These are phyloP conservation scores for Picocystis sp. DNA, from an alignment of 163 green algal genomes.

Conservation along the genomic window DNA sequence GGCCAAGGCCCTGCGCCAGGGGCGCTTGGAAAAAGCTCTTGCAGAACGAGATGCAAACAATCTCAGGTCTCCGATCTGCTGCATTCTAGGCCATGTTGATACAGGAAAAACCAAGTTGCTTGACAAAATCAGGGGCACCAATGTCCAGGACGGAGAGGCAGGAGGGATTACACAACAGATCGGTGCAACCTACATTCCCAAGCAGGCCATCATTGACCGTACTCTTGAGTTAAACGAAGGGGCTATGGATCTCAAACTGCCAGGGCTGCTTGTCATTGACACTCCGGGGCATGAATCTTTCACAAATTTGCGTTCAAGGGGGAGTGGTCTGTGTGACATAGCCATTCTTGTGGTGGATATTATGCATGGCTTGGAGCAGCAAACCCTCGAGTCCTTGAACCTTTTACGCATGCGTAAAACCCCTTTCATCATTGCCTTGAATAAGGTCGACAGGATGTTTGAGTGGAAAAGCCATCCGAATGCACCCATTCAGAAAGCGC, in stretches of 20 bases:
- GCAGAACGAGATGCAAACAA: conserved; percentile 28
- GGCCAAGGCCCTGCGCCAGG: conserved; percentile 14
- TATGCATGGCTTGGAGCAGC: conserved; percentile 67
- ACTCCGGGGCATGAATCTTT: conserved; percentile 84
- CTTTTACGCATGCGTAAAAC: conserved; percentile 91
- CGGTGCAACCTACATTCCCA: conserved; percentile 77
- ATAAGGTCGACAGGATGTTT: conserved; percentile 95
- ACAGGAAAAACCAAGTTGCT: conserved; percentile 99
- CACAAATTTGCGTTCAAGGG: conserved; percentile 87
- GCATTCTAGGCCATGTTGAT: conserved; percentile 97
- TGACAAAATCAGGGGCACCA: conserved; percentile 93
- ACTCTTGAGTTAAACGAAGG: conserved; percentile 50
- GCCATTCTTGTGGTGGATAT: conserved; percentile 95
- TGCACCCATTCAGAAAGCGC: conserved; percentile 51
- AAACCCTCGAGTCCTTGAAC: conserved; percentile 67
- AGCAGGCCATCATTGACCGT: conserved; percentile 48
- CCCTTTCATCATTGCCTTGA: conserved; percentile 95
- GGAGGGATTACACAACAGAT: conserved; percentile 99
- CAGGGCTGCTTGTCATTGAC: conserved; percentile 95
- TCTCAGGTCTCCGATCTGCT: conserved; percentile 95
- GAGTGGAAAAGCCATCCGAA: conserved; percentile 69
- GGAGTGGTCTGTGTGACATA: conserved; percentile 88
- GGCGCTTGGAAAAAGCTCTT: not conserved
- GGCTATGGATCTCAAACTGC: conserved; percentile 23
- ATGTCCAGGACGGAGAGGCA: conserved; percentile 94